Conservation (phyloP, 805 yeast genomes). For the Saccharomyces paradoxus region DNA sequence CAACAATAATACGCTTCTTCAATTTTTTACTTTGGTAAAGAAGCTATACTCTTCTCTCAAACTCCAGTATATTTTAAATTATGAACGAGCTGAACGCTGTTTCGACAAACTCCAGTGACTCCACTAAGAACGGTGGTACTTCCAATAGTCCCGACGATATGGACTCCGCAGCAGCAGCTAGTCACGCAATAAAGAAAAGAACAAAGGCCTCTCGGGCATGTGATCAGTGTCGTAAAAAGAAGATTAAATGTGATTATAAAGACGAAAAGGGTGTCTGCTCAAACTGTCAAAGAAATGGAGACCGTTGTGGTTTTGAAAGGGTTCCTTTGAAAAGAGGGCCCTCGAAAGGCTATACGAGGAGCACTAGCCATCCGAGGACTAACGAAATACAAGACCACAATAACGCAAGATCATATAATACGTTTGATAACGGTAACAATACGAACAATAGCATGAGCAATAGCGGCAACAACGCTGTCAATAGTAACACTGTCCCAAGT, state of each 20-base stretch:
- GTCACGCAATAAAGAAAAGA: constrained; percentile 38
- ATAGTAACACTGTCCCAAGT: constrained; percentile 2
- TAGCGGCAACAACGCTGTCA: background rate
- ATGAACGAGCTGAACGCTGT: background rate
- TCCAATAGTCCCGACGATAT: constrained; percentile 2
- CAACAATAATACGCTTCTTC: background rate
- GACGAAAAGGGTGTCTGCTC: constrained; percentile 49
- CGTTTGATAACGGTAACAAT: background rate
- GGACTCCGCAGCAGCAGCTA: background rate
- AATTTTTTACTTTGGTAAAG: background rate
- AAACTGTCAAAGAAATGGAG: constrained; percentile 53
- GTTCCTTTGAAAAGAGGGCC: constrained; percentile 76
- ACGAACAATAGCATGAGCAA: background rate
- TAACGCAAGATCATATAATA: background rate
- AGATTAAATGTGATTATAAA: constrained; percentile 62
- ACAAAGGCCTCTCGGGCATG: constrained; percentile 75
- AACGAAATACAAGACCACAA: background rate
- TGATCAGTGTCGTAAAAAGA: constrained; percentile 70
- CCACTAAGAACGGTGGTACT: constrained; percentile 3
- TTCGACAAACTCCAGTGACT: constrained; percentile 5
- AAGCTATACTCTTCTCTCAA: background rate
- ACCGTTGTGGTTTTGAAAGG: constrained; percentile 58
- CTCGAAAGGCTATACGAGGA: constrained; percentile 57
- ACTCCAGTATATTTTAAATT: background rate
- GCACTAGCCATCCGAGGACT: constrained; percentile 7